These are phyloP conservation scores for Stramenopiles sp. DNA, from an alignment of 352 stramenopile species.

Conservation along the genomic window DNA sequence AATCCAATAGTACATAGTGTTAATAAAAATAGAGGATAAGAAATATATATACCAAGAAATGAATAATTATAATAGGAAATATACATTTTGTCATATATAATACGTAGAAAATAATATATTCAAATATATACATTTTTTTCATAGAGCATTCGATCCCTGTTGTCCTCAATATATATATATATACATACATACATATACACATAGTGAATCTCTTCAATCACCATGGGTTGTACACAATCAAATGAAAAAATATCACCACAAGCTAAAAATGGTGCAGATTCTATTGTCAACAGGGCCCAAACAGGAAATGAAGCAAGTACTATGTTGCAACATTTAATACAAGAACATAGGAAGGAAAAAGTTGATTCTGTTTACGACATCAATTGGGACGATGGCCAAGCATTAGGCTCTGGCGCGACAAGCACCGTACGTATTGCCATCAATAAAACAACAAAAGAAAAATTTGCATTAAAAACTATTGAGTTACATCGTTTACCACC, in stretches of 20 bases:
- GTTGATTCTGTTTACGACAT: neutral
- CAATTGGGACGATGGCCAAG: neutral
- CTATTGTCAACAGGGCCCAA: neutral
- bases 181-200: too few species aligned
- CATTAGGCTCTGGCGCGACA: neutral
- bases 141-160: too few species aligned
- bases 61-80: too few species aligned
- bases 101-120: too few species aligned
- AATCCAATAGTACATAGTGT: too few species aligned
- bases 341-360: neutral
- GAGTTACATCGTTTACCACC: neutral
- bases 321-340: neutral
- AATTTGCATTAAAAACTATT: constrained; percentile 1
- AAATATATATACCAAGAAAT: too few species aligned
- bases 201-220: too few species aligned
- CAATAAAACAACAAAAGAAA: neutral
- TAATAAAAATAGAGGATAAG: too few species aligned
- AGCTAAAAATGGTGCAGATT: neutral
- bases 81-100: too few species aligned
- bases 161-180: too few species aligned
- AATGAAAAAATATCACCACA: neutral
- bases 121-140: too few species aligned
- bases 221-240: neutral
- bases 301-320: neutral
- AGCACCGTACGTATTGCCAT: neutral